These are phyloP conservation scores for Phaeoacremonium minimum DNA, from an alignment of 2,329 filamentous ascomycete species.

Conservation along the genomic window DNA sequence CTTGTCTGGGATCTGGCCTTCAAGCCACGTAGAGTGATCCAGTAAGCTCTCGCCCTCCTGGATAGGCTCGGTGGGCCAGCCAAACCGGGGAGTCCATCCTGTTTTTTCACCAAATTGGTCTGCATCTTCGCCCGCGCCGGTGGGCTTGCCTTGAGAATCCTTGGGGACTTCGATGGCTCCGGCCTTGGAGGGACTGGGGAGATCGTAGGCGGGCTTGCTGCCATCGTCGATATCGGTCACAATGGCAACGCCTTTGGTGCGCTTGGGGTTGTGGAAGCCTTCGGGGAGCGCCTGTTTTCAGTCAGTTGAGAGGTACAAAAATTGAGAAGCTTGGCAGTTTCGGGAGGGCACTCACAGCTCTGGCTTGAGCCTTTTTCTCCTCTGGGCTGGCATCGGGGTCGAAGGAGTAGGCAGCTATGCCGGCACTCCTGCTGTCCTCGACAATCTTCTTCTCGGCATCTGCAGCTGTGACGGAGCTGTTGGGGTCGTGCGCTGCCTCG, in stretches of 20 bases:
- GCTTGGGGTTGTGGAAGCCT: constrained; percentile 58
- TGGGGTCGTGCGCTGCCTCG: constrained; percentile 70
- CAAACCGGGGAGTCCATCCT: constrained; percentile 87
- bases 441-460: constrained; percentile 72
- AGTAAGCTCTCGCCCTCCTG: constrained; percentile 64
- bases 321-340: neutral
- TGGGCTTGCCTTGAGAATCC: constrained; percentile 41
- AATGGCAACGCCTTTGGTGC: constrained; percentile 63
- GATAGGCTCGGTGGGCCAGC: constrained; percentile 56
- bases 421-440: constrained; percentile 73
- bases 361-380: constrained; percentile 77
- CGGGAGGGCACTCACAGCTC: constrained; percentile 56
- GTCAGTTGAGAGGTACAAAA: constrained; percentile 5
- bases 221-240: constrained; percentile 78
- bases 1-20: constrained; percentile 78
- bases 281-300: constrained; percentile 53
- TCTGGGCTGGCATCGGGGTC: constrained; percentile 79
- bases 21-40: constrained; percentile 85
- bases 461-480: constrained; percentile 62
- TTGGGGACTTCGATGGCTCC: constrained; percentile 57
- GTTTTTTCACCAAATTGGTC: constrained; percentile 54
- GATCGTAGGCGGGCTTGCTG: constrained; percentile 65
- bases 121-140: constrained; percentile 44
- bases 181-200: constrained; percentile 69
- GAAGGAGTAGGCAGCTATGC: constrained; percentile 78